These are phyloP conservation scores for Zygosaccharomyces kombuchaensis DNA, from an alignment of 805 yeast species.

Conservation along the genomic window DNA sequence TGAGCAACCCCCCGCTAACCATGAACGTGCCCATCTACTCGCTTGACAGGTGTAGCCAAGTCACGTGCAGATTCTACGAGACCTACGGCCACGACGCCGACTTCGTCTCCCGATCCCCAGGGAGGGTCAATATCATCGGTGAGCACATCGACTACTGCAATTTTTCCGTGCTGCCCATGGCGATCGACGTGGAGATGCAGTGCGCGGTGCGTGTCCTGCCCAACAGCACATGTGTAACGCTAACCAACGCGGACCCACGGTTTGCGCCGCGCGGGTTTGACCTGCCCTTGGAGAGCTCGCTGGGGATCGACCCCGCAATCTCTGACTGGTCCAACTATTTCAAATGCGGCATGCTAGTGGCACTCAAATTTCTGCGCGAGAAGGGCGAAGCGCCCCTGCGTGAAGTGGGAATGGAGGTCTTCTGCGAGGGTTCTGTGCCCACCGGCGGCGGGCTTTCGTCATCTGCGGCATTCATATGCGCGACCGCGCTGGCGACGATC, in stretches of 20 bases:
- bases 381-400: constrained; percentile 27
- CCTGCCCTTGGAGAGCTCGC: constrained; percentile 40
- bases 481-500: constrained; percentile 55
- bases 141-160: constrained; percentile 70
- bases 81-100: constrained; percentile 36
- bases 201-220: constrained; percentile 43
- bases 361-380: constrained; percentile 44
- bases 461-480: constrained; percentile 67
- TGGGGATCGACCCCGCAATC: constrained; percentile 45
- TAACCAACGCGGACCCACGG: constrained; percentile 36
- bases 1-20: background rate
- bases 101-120: constrained; percentile 63
- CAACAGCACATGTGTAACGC: constrained; percentile 26
- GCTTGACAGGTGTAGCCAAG: constrained; percentile 1
- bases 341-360: constrained; percentile 60
- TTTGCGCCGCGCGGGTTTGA: constrained; percentile 38
- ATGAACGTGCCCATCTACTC: constrained; percentile 2
- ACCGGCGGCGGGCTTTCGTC: constrained; percentile 70
- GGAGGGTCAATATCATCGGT: constrained; percentile 69
- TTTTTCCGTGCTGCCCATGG: constrained; percentile 69
- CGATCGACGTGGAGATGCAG: constrained; percentile 58
- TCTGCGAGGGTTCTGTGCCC: constrained; percentile 63
- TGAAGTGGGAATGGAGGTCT: constrained; percentile 45
- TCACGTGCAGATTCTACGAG: constrained; percentile 4
- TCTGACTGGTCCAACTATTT: constrained; percentile 67